phyloP scores from a whole-genome alignment of 73 alveolate genomes.

The Durusdinium trenchii region DNA sequence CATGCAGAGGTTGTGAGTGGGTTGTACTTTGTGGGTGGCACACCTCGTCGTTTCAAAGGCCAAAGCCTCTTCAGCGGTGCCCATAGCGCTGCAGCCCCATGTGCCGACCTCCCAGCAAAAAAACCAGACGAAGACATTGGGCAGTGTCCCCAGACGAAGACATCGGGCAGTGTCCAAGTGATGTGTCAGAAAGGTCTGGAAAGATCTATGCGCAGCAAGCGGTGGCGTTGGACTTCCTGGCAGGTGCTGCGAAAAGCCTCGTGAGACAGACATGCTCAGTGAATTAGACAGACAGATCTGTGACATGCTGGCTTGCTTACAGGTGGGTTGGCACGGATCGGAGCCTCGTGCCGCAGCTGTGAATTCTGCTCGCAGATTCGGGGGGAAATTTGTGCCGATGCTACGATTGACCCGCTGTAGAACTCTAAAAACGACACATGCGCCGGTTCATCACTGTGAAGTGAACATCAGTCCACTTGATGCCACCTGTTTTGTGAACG shows the following conservation, averaged over 20 bases:
- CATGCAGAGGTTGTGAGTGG: no score
- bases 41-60: no score
- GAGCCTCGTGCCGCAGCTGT: slow-evolving; percentile 23
- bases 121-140: no score
- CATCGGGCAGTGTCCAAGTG: neutral
- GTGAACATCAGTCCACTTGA: neutral
- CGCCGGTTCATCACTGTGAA: no score
- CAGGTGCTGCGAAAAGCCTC: slow-evolving; percentile 10
- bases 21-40: no score
- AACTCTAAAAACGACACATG: neutral
- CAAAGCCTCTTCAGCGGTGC: no score
- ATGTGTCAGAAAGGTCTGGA: slow-evolving; percentile 31
- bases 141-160: no score
- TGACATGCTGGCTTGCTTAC: neutral
- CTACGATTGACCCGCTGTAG: neutral
- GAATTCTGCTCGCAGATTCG: no score
- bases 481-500: neutral
- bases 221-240: slow-evolving; percentile 56
- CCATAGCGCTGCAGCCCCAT: no score
- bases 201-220: slow-evolving; percentile 73
- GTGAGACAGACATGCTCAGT: neutral
- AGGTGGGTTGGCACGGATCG: slow-evolving; percentile 64
- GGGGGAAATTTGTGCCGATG: neutral
- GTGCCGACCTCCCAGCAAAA: no score
- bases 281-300: neutral